Evolutionary conservation across 1,284 basidiomycete species (phyloP), one percentile per base, ranked within the genome.

Genomic region (Xerocomus nothofagi): DNA sequence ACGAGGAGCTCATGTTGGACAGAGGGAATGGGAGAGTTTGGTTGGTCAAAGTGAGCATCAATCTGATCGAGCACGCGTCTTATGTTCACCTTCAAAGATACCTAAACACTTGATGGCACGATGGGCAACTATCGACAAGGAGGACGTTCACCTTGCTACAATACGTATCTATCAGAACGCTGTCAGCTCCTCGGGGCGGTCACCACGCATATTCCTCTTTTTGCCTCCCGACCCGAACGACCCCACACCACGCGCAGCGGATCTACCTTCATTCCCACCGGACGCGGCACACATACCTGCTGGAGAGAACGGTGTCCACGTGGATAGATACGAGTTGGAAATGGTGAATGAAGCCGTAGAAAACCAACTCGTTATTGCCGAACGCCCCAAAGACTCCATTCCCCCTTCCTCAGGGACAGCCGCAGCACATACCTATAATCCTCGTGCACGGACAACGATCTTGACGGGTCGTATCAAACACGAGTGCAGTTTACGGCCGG

Each of bases 321-420:
- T 79, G 7, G 86, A 88, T 57, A 76, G 78, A 62, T 91, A 86
- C 65, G 85, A 89, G 60, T 72, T 91, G 32, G 86, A 88, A 26
- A 88, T 90, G 83, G 77, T 87, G 36, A 85, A 88, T 55, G 82
- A 86, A 50, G 67, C 77, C 17, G 86, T 90, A 5, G 82, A 86
- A 55, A 89, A 89, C 68, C 86, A 89, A 64, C 75, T 88, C 50
- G 86, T 89, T 37, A 76, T 90, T 32, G 86, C 87, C 0, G 86
- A 89, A 66, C 78, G 83, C 36, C 84, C 84, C 20, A 88, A 86
- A 58, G 81, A 84, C 51, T 66, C 79, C 3, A 75, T 77, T 6
- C 71, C 80, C 14, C 72, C 39, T 61, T 59, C 15, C 53, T 58
- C 24, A 5, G 59, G 61, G 7, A 80, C 64, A 61, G 81, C 80